Percentiles rank a stretch among this genome's conserved stretches.
Conservation (phyloP, 148 eudicot species). For the Rhododendron molle region DNA sequence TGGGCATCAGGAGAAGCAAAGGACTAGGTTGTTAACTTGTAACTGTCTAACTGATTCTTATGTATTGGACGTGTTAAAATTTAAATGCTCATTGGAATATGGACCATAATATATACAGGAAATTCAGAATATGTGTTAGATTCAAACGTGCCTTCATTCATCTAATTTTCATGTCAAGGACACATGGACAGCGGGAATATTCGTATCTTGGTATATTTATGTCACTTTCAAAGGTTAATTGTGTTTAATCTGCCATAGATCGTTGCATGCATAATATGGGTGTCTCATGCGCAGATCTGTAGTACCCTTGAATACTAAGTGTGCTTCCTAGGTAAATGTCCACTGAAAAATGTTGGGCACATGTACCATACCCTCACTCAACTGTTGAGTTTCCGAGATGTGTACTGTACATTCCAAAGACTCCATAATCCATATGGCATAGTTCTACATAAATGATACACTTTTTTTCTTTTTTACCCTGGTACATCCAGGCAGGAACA, state of each 20-base stretch:
- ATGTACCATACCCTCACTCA: background rate
- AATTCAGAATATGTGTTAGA: background rate
- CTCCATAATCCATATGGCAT: background rate
- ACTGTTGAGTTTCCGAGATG: background rate
- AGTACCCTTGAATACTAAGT: background rate
- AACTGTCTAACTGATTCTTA: background rate
- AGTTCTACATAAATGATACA: background rate
- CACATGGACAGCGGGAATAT: background rate
- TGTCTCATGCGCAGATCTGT: no score
- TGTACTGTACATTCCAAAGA: background rate
- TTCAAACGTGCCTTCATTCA: background rate
- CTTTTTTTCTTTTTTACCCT: background rate
- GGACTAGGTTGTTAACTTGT: background rate
- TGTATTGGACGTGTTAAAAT: background rate
- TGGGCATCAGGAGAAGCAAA: background rate
- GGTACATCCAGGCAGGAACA: background rate
- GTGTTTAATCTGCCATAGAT: background rate
- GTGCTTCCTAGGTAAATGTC: background rate
- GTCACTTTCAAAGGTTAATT: background rate
- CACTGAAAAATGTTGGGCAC: background rate
- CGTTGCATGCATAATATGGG: background rate
- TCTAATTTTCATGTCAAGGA: background rate
- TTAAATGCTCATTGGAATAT: background rate
- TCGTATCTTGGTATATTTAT: background rate
- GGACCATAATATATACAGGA: background rate